Percentiles rank a stretch among this genome's conserved stretches.
Evolutionary conservation across 352 stramenopile genomes (phyloP).

Genomic region (Pythium scleroteichum): DNA sequence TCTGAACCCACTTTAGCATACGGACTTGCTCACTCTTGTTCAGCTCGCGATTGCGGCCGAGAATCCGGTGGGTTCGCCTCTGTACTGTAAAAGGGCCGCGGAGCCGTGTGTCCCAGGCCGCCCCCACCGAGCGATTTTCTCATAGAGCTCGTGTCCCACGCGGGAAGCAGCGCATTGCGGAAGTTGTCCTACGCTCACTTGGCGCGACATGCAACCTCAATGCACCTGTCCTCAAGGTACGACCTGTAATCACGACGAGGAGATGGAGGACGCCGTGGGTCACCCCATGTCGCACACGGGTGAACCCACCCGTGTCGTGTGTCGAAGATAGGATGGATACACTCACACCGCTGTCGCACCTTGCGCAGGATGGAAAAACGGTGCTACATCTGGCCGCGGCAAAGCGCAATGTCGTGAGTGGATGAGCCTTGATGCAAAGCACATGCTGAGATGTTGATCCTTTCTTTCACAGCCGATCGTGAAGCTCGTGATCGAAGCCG

Average conservation of each 20-base stretch:
- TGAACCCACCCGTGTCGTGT: background rate
- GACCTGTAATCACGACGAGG: constrained; percentile 1
- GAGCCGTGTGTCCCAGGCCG: constrained; percentile 4
- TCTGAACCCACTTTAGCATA: background rate
- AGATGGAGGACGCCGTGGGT: background rate
- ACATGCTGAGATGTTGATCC: background rate
- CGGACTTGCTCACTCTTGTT: constrained; percentile 6
- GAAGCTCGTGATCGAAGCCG: constrained; percentile 21
- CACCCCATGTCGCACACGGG: constrained; percentile 8
- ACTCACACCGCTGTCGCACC: constrained; percentile 5
- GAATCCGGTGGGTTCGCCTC: constrained; percentile 11
- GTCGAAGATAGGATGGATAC: background rate
- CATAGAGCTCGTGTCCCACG: constrained; percentile 16
- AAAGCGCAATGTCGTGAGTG: constrained; percentile 33
- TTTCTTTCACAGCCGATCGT: constrained; percentile 17
- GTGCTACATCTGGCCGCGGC: constrained; percentile 33
- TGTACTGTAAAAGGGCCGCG: background rate
- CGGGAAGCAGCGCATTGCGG: constrained; percentile 1
- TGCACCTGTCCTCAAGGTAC: constrained; percentile 19
- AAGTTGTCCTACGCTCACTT: constrained; percentile 15
- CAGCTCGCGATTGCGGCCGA: constrained; percentile 18
- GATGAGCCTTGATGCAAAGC: background rate
- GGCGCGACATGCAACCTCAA: constrained; percentile 22
- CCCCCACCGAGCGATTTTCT: background rate
- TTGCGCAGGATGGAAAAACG: constrained; percentile 37